A percentile compares a stretch with the other conserved stretches of the same genome.
Conservation (phyloP, 106 monocot genomes). For the Dactylorhiza incarnata region DNA sequence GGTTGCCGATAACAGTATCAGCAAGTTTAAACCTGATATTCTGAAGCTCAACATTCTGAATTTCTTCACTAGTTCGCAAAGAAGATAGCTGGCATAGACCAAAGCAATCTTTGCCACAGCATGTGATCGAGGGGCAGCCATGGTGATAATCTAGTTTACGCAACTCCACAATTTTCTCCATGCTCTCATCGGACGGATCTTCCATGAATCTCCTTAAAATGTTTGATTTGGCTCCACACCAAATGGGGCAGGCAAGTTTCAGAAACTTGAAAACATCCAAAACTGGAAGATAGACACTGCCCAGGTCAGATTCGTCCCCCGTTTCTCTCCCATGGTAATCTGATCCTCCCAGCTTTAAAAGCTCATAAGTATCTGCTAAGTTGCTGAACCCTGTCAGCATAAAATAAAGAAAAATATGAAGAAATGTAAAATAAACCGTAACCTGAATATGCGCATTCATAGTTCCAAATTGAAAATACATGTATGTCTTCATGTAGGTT, state of each 20-base stretch:
- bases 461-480: too few relatives aligned
- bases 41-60: conserved; percentile 34
- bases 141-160: conserved; percentile 18
- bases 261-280: conserved; percentile 43
- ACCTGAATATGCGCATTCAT: too few relatives aligned
- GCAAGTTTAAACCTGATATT: conserved; percentile 38
- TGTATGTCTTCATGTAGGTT: too few relatives aligned
- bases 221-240: conserved; percentile 56
- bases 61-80: conserved; percentile 50
- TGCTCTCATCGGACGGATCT: conserved; percentile 38
- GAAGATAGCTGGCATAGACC: conserved; percentile 22
- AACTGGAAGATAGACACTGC: conserved; percentile 60
- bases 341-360: conserved; percentile 89
- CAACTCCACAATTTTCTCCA: conserved; percentile 49
- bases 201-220: conserved; percentile 38
- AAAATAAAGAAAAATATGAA: neutral
- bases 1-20: neutral
- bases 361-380: conserved; percentile 58
- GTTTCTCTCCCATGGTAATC: conserved; percentile 90
- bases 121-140: neutral
- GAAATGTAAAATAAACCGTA: neutral
- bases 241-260: conserved; percentile 65
- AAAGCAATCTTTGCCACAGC: conserved; percentile 20
- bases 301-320: conserved; percentile 73
- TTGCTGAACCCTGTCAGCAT: conserved; percentile 62